Base-by-base conservation (phyloP, 352 stramenopile species). In the Phytopythium boreale region DNA sequence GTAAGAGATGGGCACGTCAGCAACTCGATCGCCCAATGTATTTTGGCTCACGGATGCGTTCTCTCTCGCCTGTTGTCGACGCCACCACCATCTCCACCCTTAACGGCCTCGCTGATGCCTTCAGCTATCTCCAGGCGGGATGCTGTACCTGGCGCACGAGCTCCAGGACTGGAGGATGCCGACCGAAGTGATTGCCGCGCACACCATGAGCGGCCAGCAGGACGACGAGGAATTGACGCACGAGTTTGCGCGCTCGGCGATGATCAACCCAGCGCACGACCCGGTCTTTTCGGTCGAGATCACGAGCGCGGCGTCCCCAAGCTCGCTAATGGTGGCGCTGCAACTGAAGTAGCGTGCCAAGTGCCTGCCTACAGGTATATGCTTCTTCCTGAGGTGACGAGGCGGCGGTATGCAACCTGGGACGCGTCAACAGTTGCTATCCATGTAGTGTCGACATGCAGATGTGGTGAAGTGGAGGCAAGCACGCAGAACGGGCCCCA, bases 71-170 rank as follows among this genome's bases (percentile, higher is more conserved):
- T 49, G 1, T 26, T 49, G 41, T 49, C 4, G 15, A 10, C 15
- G 14, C 15, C 39, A n/a, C 7, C 19, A 12, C 10, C 34, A 39
- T 12, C 10, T 39, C 11, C 10, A 10, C 34, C 10, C 2, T 14
- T 39, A 2, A 14, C 34, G 34, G 10, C 10, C 34, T 14, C 34
- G 34, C 34, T 39, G 7, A 10, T 15, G n/a, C n/a, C 22, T 24
- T 8, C 34, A 60, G 53, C 17, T 46, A 15, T 49, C 34, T 49
- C 39, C 71, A 9, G 78, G 80, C 11, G 85, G 76, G 29, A 88
- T 90, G 79, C 57, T 63, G 31, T 75, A 79, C 37, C 34, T 90
- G 22, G 74, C 77, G 9, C 64, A 70, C 31, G 71, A 84, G n/a
- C 72, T 88, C 0, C 61, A 70, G n/a, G 56, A 64, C 37, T 41